phyloP scores from a whole-genome alignment of 192 early-diverging fungal genomes.

The Chytriomyces sp. region DNA sequence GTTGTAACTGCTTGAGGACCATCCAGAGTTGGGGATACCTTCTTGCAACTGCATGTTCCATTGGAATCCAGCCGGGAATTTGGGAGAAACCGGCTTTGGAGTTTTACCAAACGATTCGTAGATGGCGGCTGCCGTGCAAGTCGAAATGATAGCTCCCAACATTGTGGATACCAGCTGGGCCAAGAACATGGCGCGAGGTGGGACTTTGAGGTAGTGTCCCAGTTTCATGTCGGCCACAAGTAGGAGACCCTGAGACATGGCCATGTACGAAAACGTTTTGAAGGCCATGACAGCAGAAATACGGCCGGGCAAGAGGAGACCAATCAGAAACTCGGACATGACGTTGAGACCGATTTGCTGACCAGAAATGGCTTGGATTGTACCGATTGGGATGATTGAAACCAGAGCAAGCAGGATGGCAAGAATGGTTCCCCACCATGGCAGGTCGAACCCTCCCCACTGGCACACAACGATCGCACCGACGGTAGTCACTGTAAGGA shows the following conservation, averaged over 20 bases:
- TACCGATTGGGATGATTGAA: constrained; percentile 64
- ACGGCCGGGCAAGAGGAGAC: constrained; percentile 78
- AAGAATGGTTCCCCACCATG: constrained; percentile 70
- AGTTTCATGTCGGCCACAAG: constrained; percentile 67
- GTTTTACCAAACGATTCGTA: neutral
- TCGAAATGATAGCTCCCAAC: constrained; percentile 43
- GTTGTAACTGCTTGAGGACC: constrained; percentile 21
- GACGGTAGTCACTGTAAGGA: constrained; percentile 47
- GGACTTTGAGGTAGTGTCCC: too few relatives aligned
- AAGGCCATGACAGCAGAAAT: too few relatives aligned
- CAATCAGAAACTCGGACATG: too few relatives aligned
- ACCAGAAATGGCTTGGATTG: constrained; percentile 82
- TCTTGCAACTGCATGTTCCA: too few relatives aligned
- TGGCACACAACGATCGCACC: constrained; percentile 23
- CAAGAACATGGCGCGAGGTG: too few relatives aligned
- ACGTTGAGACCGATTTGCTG: too few relatives aligned
- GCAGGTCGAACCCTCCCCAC: constrained; percentile 61
- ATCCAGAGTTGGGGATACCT: neutral
- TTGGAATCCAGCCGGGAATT: too few relatives aligned
- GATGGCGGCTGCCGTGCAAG: constrained; percentile 42
- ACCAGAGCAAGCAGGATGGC: constrained; percentile 30
- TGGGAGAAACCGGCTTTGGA: too few relatives aligned
- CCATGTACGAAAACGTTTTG: constrained; percentile 83
- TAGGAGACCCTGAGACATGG: constrained; percentile 76
- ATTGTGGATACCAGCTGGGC: constrained; percentile 60